Percentiles rank a stretch among this genome's conserved stretches.
Conservation (phyloP, 306 rosid species). For the Trifolium pratense region DNA sequence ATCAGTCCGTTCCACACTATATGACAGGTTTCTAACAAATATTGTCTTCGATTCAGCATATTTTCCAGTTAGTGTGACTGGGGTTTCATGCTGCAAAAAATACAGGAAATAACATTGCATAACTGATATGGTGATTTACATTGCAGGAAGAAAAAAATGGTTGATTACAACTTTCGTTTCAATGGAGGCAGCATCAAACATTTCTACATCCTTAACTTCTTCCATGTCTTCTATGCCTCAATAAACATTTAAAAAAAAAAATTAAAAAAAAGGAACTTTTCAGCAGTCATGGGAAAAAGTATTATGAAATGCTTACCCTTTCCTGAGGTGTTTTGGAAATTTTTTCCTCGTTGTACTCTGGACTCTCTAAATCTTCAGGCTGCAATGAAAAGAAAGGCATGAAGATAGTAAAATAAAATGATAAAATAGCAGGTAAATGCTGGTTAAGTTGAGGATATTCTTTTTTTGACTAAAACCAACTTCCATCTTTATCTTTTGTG, state of each 20-base stretch:
- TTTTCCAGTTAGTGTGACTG: constrained; percentile 43
- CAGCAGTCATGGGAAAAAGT: constrained; percentile 1
- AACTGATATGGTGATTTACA: not conserved
- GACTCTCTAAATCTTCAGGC: constrained; percentile 26
- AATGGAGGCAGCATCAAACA: constrained; percentile 54
- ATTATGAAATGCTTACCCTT: constrained; percentile 43
- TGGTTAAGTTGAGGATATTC: not conserved
- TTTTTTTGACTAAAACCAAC: constrained; percentile 44
- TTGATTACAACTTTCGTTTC: constrained; percentile 48
- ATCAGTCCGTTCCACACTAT: constrained; percentile 53
- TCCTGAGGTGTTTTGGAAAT: constrained; percentile 44
- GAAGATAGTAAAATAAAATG: constrained; percentile 1
- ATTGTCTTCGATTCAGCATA: constrained; percentile 54
- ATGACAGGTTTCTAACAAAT: constrained; percentile 63
- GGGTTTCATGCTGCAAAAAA: constrained; percentile 63
- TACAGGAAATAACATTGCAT: constrained; percentile 23
- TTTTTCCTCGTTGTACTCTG: constrained; percentile 21
- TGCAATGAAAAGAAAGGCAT: constrained; percentile 24
- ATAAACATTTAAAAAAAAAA: not conserved
- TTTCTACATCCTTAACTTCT: constrained; percentile 53
- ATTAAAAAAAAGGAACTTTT: not conserved
- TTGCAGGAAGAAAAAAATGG: not conserved
- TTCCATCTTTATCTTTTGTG: constrained; percentile 36
- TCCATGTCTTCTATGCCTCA: not conserved
- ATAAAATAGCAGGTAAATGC: too few relatives aligned